Evolutionary conservation across 2,329 filamentous ascomycete genomes (phyloP), one percentile per base, ranked within the genome.

Genomic region (Colletotrichum nymphaeae): DNA sequence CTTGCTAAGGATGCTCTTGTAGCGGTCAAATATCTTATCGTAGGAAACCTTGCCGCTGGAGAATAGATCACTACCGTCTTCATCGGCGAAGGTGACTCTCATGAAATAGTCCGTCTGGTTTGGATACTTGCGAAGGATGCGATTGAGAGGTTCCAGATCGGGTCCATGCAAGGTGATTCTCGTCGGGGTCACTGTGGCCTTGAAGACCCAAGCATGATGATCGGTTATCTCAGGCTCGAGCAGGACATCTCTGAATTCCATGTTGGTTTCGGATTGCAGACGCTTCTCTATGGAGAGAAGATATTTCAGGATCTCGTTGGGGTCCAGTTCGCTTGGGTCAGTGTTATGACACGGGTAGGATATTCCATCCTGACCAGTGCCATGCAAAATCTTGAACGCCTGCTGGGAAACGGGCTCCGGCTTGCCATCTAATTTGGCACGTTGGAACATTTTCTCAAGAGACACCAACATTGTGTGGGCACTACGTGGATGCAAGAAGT

Each of bases 21-120:
- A 95, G 0, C 92, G 89, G 0, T 79, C 76, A 73, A 90, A 88
- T 9, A 95, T 85, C 0, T 75, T 56, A 0, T 89, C 84, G 42
- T 84, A 82, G 26, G 80, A 80, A 1, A 88, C 79, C 5, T 81
- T 84, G 1, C 87, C 80, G 70, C 91, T 91, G 79, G 90, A 91
- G 22, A 84, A 85, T 0, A 97, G 79, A 22, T 89, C 87, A 28
- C 91, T 86, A 0, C 92, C 92, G 77, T 93, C 89, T 78, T 97
- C 94, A 59, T 97, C 94, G 35, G 87, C 87, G 76, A 97, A 95
- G 7, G 90, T 88, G 0, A 95, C 93, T 0, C 94, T 88, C 0
- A 94, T 78, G 76, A 95, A 95, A 76, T 88, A 86, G 58, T 93
- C 89, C 1, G 87, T 87, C 68, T 91, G 85, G 0, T 87, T 77